Base-by-base conservation (phyloP, 2,329 filamentous ascomycete genomes). In the Epichloe aotearoae region DNA sequence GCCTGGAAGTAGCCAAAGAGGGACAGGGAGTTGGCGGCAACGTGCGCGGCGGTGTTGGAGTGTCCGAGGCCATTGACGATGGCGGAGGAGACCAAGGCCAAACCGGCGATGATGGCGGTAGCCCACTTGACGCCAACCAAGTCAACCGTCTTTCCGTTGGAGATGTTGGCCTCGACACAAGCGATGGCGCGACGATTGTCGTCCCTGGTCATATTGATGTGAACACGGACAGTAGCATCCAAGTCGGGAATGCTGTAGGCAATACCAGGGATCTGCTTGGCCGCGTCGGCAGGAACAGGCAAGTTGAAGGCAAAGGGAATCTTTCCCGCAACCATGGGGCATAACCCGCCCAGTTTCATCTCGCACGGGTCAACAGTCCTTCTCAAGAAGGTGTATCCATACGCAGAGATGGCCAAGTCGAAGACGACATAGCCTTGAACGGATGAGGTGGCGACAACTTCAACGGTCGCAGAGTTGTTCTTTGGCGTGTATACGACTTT, bases 1-100 rank as follows among this genome's bases (percentile, higher is more conserved):
- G 88, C 82, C 69, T 97, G 91, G 76, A 96, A 95, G 69, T 93
- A 96, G 54, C 85, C 81, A 64, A 95, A 95, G 33, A 97, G 81
- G n/a, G 90, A 93, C 55, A 96, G 77, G 3, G 91, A 88, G 63
- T 95, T 95, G 50, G 90, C 86, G 50, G 91, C 91, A 56, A 97
- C 87, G 68, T 97, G 91, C 47, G 91, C 89, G 45, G 91, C 90
- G 5, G 91, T 91, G 66, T 96, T 96, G 47, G 88, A 88, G 67
- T 96, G 89, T 11, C 91, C 91, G 4, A 96, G 73, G 34, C 89
- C 89, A 30, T 89, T 95, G 33, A 91, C 86, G 56, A 96, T 78
- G 54, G 88, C 91, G 42, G 91, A 95, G 8, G 88, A 84, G 46
- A 88, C 74, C 45, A 96, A 75, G 58, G 86, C 88, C 44, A 95